These are phyloP conservation scores for Colletotrichum acutatum DNA, from an alignment of 2,329 filamentous ascomycete species.

Conservation along the genomic window DNA sequence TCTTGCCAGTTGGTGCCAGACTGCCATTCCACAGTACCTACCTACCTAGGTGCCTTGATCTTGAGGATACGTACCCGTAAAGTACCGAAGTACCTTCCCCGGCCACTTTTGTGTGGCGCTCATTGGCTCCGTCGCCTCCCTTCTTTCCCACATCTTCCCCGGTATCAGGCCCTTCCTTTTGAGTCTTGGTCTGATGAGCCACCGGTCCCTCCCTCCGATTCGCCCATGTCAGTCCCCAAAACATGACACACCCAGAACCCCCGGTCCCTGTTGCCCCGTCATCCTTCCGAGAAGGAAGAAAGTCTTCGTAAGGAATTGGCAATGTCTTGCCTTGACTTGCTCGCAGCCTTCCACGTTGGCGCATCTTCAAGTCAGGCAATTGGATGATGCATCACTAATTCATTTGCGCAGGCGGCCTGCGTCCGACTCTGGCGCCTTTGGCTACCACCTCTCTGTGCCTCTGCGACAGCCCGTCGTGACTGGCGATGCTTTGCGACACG, in stretches of 20 bases:
- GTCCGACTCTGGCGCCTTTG: conserved; percentile 1
- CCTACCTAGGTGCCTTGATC: too few relatives aligned
- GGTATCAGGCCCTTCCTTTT: neutral
- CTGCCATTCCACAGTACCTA: neutral
- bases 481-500: neutral
- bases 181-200: too few relatives aligned
- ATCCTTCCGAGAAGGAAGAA: neutral
- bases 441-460: neutral
- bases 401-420: neutral
- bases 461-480: neutral
- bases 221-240: neutral
- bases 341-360: conserved; percentile 18
- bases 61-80: neutral
- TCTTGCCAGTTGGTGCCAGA: neutral
- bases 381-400: neutral
- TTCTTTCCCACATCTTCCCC: neutral
- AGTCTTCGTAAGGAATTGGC: conserved; percentile 6
- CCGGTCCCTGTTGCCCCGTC: neutral
- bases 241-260: neutral
- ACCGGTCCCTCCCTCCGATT: neutral
- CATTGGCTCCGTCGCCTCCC: conserved; percentile 24
- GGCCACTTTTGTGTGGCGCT: neutral
- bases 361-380: neutral
- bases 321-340: conserved; percentile 28
- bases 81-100: conserved; percentile 1